Base-by-base conservation (phyloP, 2,329 filamentous ascomycete genomes). In the Claviceps lovelessii region DNA sequence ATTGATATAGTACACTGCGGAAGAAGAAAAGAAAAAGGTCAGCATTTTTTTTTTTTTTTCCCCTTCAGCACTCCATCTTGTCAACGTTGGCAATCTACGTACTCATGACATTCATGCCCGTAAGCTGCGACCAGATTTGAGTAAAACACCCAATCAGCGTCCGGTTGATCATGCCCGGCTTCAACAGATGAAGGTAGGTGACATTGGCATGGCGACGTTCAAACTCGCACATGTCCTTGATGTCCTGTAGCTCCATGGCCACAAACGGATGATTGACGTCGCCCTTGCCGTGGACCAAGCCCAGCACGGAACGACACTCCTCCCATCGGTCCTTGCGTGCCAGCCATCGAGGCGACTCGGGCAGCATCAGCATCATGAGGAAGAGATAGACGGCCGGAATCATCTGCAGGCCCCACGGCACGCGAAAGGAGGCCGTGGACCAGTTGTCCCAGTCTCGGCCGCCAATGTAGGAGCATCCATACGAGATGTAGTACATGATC, bases 211-310 rank as follows among this genome's bases (percentile, higher is more conserved):
- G 85, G 31, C 76, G 72, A 19, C 80, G 77, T 68, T 93, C 87
- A 58, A 90, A 86, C 52, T 88, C 83, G 61, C 85, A 79, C 67
- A 83, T 84, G 44, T 85, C 80, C 59, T 80, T 78, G 64, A 93
- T 91, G 59, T 90, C 86, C 23, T 80, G 72, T 65, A 86, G 72
- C 65, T 93, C 88, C 35, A 73, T 76, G 10, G 69, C 69, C 10
- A 91, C 87, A 59, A 86, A 85, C 0, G 80, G 78, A 45, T 78
- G 78, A 61, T 81, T 74, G 1, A 72, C 69, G 58, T 90, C 78
- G 1, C 86, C 85, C 54, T 83, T 75, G 44, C 78, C 82, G 62
- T 87, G 84, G 1, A 86, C 79, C 35, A 84, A 71, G 0, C 73
- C 75, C 42, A 76, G 64, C 3, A 78, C 72, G 19, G 69, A 68